Evolutionary conservation across 1,284 basidiomycete species (phyloP), one percentile per base, ranked within the genome.

Genomic region (Apiotrichum gracile): DNA sequence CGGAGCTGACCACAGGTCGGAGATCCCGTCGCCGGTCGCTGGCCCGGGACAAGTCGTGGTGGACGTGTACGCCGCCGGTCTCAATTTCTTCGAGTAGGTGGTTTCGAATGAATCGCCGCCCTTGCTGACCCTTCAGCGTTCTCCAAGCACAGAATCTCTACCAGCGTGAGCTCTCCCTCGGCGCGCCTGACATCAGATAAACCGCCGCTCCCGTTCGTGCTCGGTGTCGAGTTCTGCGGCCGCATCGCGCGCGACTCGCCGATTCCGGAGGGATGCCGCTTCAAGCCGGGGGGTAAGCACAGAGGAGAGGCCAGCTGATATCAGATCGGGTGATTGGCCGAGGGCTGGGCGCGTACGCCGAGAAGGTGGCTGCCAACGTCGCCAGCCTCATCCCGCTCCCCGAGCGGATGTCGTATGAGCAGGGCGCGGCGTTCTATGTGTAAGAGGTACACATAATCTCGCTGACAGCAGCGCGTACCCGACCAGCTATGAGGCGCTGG

Each of bases 151-250:
- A 91, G 76, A 91, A 91, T 47, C 91, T 87, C 78, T 87, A 93
- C 69, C 91, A 96, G 70, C 76, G 76, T 75, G 12, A 8, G 43
- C 31, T 26, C 8, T n/a, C 5, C 21, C 3, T 2, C 3, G 13
- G 4, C 5, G 7, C 4, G 6, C 8, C 4, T 14, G 31, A 10
- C 21, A 14, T 17, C 42, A 75, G 73, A 68, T 54, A 85, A 91
- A 67, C 89, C 88, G 0, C 82, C 87, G 0, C 79, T 90, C 48
- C 91, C 91, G 0, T 94, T 91, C 76, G 79, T 83, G 12, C 80
- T 91, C 7, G 90, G 90, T 21, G 80, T 83, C 56, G 91, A 98
- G 73, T 88, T 97, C 66, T 83, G 91, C 3, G 94, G 94, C 0
- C 80, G 78, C 52, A 84, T 97, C 61, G 79, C 87, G 7, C 60